Evolutionary conservation across 257 asterid genomes (phyloP).

Genomic region (Gentiana macrophylla): DNA sequence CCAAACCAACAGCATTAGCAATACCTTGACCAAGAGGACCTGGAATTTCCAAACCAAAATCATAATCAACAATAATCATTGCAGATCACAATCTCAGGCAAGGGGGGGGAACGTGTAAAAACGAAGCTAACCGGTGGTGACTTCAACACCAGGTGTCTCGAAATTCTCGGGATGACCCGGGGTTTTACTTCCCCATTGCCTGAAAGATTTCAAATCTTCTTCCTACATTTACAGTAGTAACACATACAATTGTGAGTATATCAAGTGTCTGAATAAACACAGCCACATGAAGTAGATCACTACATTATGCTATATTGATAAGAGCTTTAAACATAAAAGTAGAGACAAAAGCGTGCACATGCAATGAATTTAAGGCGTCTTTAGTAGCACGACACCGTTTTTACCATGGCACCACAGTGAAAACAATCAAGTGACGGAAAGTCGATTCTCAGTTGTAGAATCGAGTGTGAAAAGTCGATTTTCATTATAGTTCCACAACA

Average conservation of each 20-base stretch:
- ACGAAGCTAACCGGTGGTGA: conserved; percentile 50
- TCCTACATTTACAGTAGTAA: conserved; percentile 22
- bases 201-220: conserved; percentile 55
- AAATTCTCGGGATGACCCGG: conserved; percentile 85
- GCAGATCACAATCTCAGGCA: conserved; percentile 1
- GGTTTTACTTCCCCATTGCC: conserved; percentile 75
- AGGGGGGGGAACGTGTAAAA: conserved; percentile 1
- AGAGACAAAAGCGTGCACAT: not conserved
- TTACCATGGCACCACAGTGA: not conserved
- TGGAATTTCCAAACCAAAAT: conserved; percentile 10
- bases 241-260: conserved; percentile 1
- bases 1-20: conserved; percentile 81
- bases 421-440: not conserved
- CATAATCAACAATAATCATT: conserved; percentile 7
- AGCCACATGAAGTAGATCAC: not conserved
- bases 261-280: not conserved
- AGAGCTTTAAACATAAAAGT: not conserved
- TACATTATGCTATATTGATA: not conserved
- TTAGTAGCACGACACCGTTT: too few species aligned
- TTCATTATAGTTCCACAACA: too few species aligned
- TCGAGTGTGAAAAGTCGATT: not conserved
- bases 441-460: too few species aligned
- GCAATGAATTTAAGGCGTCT: not conserved
- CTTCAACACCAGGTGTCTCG: conserved; percentile 72
- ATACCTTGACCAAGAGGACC: conserved; percentile 93